phyloP scores from a whole-genome alignment of 768 basidiomycete genomes.

The Trametes gibbosa region DNA sequence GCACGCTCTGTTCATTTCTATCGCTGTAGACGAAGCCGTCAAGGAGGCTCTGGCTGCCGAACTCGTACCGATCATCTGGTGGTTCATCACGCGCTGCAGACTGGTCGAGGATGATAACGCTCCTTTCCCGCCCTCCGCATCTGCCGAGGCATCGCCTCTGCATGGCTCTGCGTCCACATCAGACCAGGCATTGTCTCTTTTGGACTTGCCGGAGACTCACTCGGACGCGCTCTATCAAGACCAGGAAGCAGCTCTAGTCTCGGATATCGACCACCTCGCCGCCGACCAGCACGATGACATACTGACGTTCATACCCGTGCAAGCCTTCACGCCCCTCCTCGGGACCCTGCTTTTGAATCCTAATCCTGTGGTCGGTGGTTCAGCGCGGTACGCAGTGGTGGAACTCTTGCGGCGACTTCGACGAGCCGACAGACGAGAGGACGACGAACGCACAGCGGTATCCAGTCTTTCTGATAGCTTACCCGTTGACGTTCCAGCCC shows the following conservation, averaged over 20 bases:
- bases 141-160: conserved; percentile 6
- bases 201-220: conserved; percentile 1
- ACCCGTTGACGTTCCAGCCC: neutral
- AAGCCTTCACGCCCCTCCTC: conserved; percentile 88
- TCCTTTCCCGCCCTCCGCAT: conserved; percentile 6
- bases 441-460: neutral
- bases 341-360: conserved; percentile 84
- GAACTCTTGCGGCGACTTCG: conserved; percentile 71
- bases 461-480: neutral
- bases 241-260: conserved; percentile 33
- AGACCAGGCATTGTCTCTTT: conserved; percentile 2
- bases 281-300: neutral
- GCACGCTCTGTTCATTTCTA: neutral
- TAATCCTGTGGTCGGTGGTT: conserved; percentile 68
- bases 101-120: conserved; percentile 27
- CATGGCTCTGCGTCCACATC: neutral
- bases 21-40: conserved; percentile 71
- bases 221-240: neutral
- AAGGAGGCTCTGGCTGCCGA: conserved; percentile 84
- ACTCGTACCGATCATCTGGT: conserved; percentile 84
- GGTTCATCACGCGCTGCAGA: conserved; percentile 65
- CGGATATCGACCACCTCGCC: conserved; percentile 41
- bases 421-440: conserved; percentile 47
- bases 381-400: conserved; percentile 74
- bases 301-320: conserved; percentile 61